Evolutionary conservation across 352 stramenopile species (phyloP).

Genomic region (Peronospora tabacina): DNA sequence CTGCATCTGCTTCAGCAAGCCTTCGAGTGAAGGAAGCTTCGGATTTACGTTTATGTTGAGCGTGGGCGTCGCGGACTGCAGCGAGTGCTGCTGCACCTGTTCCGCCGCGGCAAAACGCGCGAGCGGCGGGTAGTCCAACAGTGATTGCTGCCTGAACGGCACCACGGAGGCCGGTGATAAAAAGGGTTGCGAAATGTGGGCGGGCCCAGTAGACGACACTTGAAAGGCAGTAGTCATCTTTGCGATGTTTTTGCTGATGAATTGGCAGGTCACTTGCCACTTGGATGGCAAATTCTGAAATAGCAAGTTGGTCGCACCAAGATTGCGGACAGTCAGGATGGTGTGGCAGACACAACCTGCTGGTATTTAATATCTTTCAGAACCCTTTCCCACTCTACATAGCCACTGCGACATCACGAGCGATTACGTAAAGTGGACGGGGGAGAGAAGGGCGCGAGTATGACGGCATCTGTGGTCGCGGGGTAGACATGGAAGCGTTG

Average conservation of each 20-base stretch:
- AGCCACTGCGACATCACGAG: slow-evolving; percentile 16
- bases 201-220: slow-evolving; percentile 10
- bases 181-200: slow-evolving; percentile 21
- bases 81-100: slow-evolving; percentile 16
- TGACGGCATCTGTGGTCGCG: slow-evolving; percentile 6
- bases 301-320: slow-evolving; percentile 2
- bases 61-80: slow-evolving; percentile 2
- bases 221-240: slow-evolving; percentile 24
- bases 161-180: slow-evolving; percentile 20
- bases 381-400: no score
- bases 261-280: slow-evolving; percentile 8
- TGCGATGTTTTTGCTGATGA: not conserved
- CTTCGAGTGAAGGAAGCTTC: slow-evolving; percentile 58
- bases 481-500: slow-evolving; percentile 1
- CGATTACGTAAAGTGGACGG: slow-evolving; percentile 18
- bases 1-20: slow-evolving; percentile 64
- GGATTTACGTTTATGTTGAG: slow-evolving; percentile 25
- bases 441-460: slow-evolving; percentile 8
- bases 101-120: slow-evolving; percentile 23
- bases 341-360: slow-evolving; percentile 1
- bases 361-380: slow-evolving; percentile 6
- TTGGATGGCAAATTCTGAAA: slow-evolving; percentile 30
- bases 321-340: slow-evolving; percentile 17
- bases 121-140: slow-evolving; percentile 25
- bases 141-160: slow-evolving; percentile 26